Evolutionary conservation across 1,284 basidiomycete genomes (phyloP).

Genomic region (Agroathelia rolfsii): DNA sequence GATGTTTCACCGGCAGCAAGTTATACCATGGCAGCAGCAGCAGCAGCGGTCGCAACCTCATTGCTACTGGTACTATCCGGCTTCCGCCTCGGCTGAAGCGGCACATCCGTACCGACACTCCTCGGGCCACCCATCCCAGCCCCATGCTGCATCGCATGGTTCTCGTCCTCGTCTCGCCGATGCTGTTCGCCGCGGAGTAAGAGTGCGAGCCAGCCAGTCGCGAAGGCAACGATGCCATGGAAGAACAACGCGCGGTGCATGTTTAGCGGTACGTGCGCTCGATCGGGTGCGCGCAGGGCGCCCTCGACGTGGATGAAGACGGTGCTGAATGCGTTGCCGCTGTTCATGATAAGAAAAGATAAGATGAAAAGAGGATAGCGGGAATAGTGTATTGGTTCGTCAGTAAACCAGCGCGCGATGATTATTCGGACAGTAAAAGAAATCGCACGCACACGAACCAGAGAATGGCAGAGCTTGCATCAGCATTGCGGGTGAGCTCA

Average conservation of each 20-base stretch:
- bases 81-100: too few species aligned
- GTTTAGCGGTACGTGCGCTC: slow-evolving; percentile 56
- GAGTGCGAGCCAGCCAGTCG: slow-evolving; percentile 29
- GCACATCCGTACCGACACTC: too few species aligned
- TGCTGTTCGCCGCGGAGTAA: slow-evolving; percentile 47
- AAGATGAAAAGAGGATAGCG: background rate
- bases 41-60: too few species aligned
- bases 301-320: slow-evolving; percentile 35
- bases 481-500: slow-evolving; percentile 69
- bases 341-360: slow-evolving; percentile 16
- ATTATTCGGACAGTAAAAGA: background rate
- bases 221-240: slow-evolving; percentile 39
- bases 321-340: slow-evolving; percentile 54
- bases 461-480: slow-evolving; percentile 61
- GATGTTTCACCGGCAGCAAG: too few species aligned
- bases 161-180: slow-evolving; percentile 49
- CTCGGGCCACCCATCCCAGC: too few species aligned
- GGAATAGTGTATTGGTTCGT: background rate
- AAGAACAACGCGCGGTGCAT: slow-evolving; percentile 59
- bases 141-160: too few species aligned
- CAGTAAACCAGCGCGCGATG: background rate
- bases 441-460: slow-evolving; percentile 50
- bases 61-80: too few species aligned
- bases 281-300: slow-evolving; percentile 48
- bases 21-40: too few species aligned